Conservation (phyloP, 2,329 filamentous ascomycete genomes). For the Diplodia corticola region DNA sequence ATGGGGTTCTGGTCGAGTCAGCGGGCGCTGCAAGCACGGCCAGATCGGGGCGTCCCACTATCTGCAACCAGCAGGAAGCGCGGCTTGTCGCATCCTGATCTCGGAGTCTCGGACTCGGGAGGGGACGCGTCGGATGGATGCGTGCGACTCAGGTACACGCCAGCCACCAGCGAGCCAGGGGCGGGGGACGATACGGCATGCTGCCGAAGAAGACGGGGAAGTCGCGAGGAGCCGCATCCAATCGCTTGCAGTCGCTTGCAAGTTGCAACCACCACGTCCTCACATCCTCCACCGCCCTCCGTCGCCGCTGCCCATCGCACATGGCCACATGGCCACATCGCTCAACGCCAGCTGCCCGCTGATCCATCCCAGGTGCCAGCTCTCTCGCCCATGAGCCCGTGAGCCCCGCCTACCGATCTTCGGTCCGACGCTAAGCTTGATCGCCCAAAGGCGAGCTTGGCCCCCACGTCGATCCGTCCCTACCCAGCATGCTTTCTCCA, state of each 20-base stretch:
- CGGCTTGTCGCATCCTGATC: conserved; percentile 5
- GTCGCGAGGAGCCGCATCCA: not conserved
- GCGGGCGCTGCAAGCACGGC: not conserved
- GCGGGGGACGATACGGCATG: not conserved
- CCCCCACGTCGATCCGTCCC: not conserved
- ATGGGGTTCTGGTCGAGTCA: conserved; percentile 1
- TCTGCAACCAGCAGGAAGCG: not conserved
- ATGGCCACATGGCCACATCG: no score
- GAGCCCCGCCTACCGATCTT: not conserved
- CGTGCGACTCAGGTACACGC: not conserved
- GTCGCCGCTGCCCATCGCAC: not conserved
- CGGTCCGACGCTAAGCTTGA: conserved; percentile 1
- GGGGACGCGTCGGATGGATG: not conserved
- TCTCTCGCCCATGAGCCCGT: not conserved
- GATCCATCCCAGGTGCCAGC: no score
- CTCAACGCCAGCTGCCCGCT: not conserved
- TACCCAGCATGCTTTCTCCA: not conserved
- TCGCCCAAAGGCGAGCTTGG: not conserved
- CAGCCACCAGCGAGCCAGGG: no score
- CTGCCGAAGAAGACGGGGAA: not conserved
- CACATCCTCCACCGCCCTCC: no score
- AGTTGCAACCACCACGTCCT: no score
- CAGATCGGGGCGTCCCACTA: not conserved
- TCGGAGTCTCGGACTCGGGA: not conserved
- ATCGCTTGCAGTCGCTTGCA: no score